A percentile compares a stretch with the other conserved stretches of the same genome.
phyloP scores from a whole-genome alignment of 2,329 filamentous ascomycete species.

The Arthroderma sp. region DNA sequence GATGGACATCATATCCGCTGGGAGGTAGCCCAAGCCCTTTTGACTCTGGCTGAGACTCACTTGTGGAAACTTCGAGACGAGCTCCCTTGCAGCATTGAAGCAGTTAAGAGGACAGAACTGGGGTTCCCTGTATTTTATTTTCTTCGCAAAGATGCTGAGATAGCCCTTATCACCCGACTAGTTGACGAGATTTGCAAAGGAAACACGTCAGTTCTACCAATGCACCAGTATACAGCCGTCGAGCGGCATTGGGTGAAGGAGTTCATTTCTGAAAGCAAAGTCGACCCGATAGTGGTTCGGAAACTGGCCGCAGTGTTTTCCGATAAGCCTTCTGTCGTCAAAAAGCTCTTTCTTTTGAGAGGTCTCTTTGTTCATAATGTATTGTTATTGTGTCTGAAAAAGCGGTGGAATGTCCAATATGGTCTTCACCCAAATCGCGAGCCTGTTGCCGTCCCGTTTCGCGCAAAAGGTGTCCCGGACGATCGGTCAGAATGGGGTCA shows the following conservation, averaged over 20 bases:
- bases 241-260: conserved; percentile 19
- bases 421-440: conserved; percentile 40
- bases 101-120: conserved; percentile 25
- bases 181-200: conserved; percentile 28
- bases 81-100: conserved; percentile 38
- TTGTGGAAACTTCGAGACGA: conserved; percentile 21
- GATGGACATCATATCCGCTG: conserved; percentile 44
- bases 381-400: conserved; percentile 45
- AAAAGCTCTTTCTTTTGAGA: conserved; percentile 42
- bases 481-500: conserved; percentile 55
- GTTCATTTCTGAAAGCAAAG: conserved; percentile 5
- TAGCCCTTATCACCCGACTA: conserved; percentile 30
- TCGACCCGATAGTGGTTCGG: neutral
- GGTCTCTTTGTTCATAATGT: conserved; percentile 50
- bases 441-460: conserved; percentile 48
- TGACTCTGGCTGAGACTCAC: conserved; percentile 30
- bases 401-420: conserved; percentile 56
- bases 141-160: conserved; percentile 36
- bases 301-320: conserved; percentile 2
- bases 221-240: neutral
- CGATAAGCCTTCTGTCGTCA: conserved; percentile 15
- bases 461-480: conserved; percentile 51
- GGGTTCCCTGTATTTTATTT: conserved; percentile 48
- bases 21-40: conserved; percentile 33
- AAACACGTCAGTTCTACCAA: conserved; percentile 17